Percentiles rank a stretch among this genome's conserved stretches.
Evolutionary conservation across 1,139 yeast genomes (phyloP).

Genomic region (Geotrichum cucujoidarum): DNA sequence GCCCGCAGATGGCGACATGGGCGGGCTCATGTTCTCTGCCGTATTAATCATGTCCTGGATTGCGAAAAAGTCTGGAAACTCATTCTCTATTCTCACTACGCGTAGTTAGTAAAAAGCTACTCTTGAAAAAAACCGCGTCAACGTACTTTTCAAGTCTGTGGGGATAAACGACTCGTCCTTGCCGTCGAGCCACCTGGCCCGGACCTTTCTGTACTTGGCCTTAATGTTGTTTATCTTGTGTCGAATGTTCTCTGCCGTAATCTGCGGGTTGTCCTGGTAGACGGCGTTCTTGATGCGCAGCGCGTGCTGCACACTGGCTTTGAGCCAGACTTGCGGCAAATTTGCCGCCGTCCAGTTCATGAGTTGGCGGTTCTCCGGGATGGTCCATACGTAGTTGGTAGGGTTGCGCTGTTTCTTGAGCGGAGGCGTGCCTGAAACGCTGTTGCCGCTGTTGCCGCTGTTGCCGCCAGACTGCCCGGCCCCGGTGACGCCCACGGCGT

Average conservation of each 20-base stretch:
- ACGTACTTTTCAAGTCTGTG: constrained; percentile 3
- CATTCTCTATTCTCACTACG: constrained; percentile 7
- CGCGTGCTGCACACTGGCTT: constrained; percentile 16
- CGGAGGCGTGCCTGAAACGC: no score
- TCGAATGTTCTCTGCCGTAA: constrained; percentile 17
- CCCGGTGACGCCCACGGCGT: neutral
- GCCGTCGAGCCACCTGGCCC: constrained; percentile 7
- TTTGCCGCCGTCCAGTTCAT: constrained; percentile 12
- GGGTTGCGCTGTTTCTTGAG: constrained; percentile 12
- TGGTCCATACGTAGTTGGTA: constrained; percentile 18
- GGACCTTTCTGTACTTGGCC: constrained; percentile 15
- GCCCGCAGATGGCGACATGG: neutral
- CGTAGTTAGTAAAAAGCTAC: no score
- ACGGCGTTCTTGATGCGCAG: constrained; percentile 13
- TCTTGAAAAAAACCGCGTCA: no score
- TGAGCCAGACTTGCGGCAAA: constrained; percentile 17
- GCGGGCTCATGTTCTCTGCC: constrained; percentile 1
- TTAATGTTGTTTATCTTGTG: constrained; percentile 17
- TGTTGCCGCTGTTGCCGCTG: neutral
- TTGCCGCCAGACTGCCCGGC: neutral
- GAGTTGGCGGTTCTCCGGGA: constrained; percentile 9
- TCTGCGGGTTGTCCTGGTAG: constrained; percentile 9
- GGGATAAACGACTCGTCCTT: neutral
- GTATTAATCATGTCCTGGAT: constrained; percentile 10
- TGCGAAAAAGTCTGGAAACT: constrained; percentile 13